Evolutionary conservation across 768 basidiomycete genomes (phyloP).

Genomic region (Phlebiopsis gigantea): DNA sequence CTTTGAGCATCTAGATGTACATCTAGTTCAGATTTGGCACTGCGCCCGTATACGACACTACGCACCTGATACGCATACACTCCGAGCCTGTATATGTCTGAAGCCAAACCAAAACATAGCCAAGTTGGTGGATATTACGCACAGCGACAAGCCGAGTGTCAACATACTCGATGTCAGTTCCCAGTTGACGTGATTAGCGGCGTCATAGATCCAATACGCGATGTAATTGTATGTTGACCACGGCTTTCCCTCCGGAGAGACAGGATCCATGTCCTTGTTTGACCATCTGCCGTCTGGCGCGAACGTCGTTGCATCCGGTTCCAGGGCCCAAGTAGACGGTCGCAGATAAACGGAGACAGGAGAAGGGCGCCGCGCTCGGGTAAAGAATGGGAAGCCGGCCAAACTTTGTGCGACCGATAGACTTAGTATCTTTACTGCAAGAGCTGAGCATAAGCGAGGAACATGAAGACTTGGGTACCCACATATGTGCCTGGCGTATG

Average conservation of each 20-base stretch:
- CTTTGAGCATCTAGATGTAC: slow-evolving; percentile 67
- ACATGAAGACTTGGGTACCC: too few relatives aligned
- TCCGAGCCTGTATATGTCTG: slow-evolving; percentile 57
- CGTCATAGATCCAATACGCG: slow-evolving; percentile 39
- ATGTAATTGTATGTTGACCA: slow-evolving; percentile 62
- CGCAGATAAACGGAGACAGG: too few relatives aligned
- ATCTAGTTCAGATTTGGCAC: neutral
- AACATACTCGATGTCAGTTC: slow-evolving; percentile 65
- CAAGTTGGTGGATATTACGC: slow-evolving; percentile 26
- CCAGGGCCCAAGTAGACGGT: slow-evolving; percentile 38
- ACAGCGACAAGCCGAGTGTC: slow-evolving; percentile 65
- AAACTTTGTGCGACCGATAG: too few relatives aligned
- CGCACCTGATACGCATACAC: slow-evolving; percentile 57
- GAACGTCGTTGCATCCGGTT: slow-evolving; percentile 42
- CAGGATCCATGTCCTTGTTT: slow-evolving; percentile 70
- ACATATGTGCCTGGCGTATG: too few relatives aligned
- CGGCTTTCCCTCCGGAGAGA: slow-evolving; percentile 47
- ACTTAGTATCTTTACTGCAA: too few relatives aligned
- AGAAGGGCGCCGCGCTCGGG: too few relatives aligned
- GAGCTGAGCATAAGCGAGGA: too few relatives aligned
- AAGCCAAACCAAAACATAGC: slow-evolving; percentile 80
- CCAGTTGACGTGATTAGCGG: slow-evolving; percentile 25
- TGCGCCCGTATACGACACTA: neutral
- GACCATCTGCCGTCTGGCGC: slow-evolving; percentile 50
- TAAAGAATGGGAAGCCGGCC: too few relatives aligned